Percentiles rank a stretch among this genome's conserved stretches.
phyloP scores from a whole-genome alignment of 148 eudicot genomes.

The Silene latifolia region DNA sequence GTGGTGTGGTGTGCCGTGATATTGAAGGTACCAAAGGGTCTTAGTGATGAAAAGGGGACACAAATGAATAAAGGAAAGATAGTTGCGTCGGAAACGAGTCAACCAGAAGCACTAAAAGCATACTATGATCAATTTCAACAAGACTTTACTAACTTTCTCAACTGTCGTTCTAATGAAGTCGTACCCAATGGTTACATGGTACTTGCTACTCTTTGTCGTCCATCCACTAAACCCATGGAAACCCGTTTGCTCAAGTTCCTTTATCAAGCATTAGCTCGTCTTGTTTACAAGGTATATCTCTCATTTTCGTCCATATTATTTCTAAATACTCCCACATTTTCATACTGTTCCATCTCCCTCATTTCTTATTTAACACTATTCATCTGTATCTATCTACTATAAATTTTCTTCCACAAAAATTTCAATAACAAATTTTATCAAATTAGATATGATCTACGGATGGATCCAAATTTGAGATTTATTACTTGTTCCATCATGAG shows the following conservation, averaged over 20 bases:
- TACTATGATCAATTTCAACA: slow-evolving; percentile 36
- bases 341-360: too few species aligned
- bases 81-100: slow-evolving; percentile 20
- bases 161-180: slow-evolving; percentile 37
- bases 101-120: slow-evolving; percentile 14
- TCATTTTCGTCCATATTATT: too few species aligned
- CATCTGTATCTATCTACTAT: too few species aligned
- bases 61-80: slow-evolving; percentile 34
- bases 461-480: too few species aligned
- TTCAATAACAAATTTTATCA: too few species aligned
- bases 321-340: too few species aligned
- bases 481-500: too few species aligned
- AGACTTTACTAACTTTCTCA: slow-evolving; percentile 34
- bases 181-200: slow-evolving; percentile 20
- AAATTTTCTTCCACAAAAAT: too few species aligned
- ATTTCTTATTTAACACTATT: too few species aligned
- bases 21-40: slow-evolving; percentile 33
- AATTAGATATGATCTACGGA: too few species aligned
- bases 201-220: not conserved
- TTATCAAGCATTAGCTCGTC: slow-evolving; percentile 8
- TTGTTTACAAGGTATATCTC: slow-evolving; percentile 4
- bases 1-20: not conserved
- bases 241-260: not conserved
- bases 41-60: slow-evolving; percentile 21
- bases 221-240: not conserved